A percentile compares a stretch with the other conserved stretches of the same genome.
Conservation (phyloP, 345 rosid genomes). For the Odontarrhena argentea region DNA sequence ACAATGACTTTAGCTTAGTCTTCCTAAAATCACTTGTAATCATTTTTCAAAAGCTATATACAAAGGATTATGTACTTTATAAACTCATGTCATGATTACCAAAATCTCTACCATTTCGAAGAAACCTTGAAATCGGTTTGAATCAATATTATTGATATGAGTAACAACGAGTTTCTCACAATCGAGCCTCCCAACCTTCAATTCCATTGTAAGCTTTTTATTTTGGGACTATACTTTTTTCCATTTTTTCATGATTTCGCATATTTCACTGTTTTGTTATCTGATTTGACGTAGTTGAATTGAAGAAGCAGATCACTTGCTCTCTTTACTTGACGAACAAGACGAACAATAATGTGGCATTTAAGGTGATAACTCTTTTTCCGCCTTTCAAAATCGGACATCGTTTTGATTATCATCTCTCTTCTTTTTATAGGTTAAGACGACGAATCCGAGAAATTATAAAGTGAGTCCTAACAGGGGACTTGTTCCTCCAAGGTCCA, state of each 20-base stretch:
- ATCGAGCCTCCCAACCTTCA: conserved; percentile 65
- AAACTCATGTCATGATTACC: too few species aligned
- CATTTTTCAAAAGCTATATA: too few species aligned
- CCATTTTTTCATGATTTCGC: conserved; percentile 5
- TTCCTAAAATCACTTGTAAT: too few species aligned
- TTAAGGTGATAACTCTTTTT: conserved; percentile 49
- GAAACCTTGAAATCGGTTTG: too few species aligned
- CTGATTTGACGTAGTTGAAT: conserved; percentile 50
- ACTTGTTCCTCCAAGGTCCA: conserved; percentile 49
- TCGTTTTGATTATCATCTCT: not conserved
- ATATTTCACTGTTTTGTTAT: not conserved
- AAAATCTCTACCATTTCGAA: too few species aligned
- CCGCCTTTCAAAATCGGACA: not conserved
- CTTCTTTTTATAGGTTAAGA: conserved; percentile 52
- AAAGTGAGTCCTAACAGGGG: conserved; percentile 79
- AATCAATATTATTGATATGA: conserved; percentile 39
- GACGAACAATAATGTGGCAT: conserved; percentile 61
- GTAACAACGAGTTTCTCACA: conserved; percentile 55
- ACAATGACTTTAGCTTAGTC: too few species aligned
- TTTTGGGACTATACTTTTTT: conserved; percentile 28
- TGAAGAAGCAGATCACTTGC: conserved; percentile 71
- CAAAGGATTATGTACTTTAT: too few species aligned
- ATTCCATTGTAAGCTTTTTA: conserved; percentile 61
- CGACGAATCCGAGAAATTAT: conserved; percentile 71
- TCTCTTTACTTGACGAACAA: conserved; percentile 66